Conservation (phyloP, 805 yeast genomes). For the Spathaspora gorwiae region DNA sequence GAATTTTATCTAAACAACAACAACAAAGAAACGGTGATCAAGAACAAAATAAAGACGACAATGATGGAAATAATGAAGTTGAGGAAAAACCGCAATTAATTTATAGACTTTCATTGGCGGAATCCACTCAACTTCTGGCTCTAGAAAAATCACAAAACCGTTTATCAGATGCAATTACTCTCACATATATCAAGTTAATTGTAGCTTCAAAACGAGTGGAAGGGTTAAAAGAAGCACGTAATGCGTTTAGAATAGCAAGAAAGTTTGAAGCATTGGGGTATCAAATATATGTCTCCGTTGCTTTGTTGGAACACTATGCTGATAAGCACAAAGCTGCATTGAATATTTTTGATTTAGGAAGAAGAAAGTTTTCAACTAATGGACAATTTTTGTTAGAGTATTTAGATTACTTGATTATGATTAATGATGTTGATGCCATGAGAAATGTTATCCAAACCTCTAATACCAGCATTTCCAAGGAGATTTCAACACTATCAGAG, state of each 20-base stretch:
- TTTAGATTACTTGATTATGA: slow-evolving; percentile 63
- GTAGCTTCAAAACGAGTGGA: slow-evolving; percentile 61
- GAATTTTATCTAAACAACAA: slow-evolving; percentile 9
- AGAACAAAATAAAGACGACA: slow-evolving; percentile 5
- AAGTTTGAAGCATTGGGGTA: slow-evolving; percentile 59
- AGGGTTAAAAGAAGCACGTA: slow-evolving; percentile 70
- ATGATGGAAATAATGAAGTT: slow-evolving; percentile 14
- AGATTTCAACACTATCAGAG: slow-evolving; percentile 22
- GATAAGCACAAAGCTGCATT: slow-evolving; percentile 65
- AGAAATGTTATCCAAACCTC: slow-evolving; percentile 81
- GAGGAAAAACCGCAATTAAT: slow-evolving; percentile 8
- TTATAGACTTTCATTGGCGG: slow-evolving; percentile 12
- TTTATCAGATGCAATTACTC: slow-evolving; percentile 45
- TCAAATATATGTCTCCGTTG: slow-evolving; percentile 78
- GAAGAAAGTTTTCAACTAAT: slow-evolving; percentile 50
- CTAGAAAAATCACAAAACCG: slow-evolving; percentile 19
- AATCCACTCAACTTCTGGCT: slow-evolving; percentile 16
- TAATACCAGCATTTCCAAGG: slow-evolving; percentile 47
- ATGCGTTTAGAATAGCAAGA: slow-evolving; percentile 65
- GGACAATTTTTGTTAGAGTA: slow-evolving; percentile 66
- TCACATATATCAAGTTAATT: slow-evolving; percentile 67
- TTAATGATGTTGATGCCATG: slow-evolving; percentile 68
- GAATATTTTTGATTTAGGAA: slow-evolving; percentile 74
- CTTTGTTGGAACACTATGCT: slow-evolving; percentile 70
- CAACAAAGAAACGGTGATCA: slow-evolving; percentile 8